Evolutionary conservation across 345 rosid species (phyloP), one percentile per base, ranked within the genome.

Genomic region (Dovyalis caffra): DNA sequence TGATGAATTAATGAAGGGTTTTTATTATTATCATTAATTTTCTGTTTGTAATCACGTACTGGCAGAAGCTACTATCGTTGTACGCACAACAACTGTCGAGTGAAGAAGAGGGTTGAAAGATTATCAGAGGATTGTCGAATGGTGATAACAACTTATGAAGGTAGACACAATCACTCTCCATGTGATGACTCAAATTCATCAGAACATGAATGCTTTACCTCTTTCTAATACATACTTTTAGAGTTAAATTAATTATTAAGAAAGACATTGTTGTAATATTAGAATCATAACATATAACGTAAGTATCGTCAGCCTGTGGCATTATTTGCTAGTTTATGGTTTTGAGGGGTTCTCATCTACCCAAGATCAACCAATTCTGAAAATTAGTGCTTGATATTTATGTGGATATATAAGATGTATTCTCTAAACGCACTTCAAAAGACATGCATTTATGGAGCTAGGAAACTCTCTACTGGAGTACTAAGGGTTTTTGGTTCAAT

Each of bases 71-170:
- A 94, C 60, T 94, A 94, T 65, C 85, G 98, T 8, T 94, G 98
- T 69, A 92, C 98, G 7, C 88, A 94, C 75, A 92, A 62, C 66
- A 95, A 88, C 73, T 95, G 99, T 78, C 82, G 94, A 71, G 97
- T 95, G 85, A 95, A 95, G 90, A 95, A 95, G 88, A 95, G 97
- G 80, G 97, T 95, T 11, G 99, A 95, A 78, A 64, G 99, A 69
- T 79, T 95, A 32, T 95, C 97, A 7, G 97, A 95, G 75, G 99
- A 95, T 66, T 90, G 97, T 78, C 86, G 99, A 76, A 95, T 95
- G 99, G 99, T 95, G 74, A 95, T 95, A 65, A 95, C 99, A 18
- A 95, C 99, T 35, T 95, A 95, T 29, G 99, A 95, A 90, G 99
- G 99, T 62, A 89, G 99, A 81, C 99, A 95, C 84, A 92, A 86